Evolutionary conservation across 2,329 filamentous ascomycete genomes (phyloP), one percentile per base, ranked within the genome.

Genomic region (Penicillium brevicompactum): DNA sequence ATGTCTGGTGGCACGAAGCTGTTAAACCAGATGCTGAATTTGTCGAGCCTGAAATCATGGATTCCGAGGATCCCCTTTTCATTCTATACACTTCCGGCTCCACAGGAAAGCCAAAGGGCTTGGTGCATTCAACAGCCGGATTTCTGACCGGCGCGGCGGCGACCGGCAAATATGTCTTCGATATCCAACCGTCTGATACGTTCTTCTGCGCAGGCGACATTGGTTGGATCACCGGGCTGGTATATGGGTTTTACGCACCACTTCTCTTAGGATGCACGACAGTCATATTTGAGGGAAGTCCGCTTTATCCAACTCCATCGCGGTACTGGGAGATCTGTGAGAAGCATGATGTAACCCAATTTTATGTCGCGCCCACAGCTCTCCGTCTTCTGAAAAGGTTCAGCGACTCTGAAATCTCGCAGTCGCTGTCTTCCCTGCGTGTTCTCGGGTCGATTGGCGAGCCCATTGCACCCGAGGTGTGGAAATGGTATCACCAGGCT

Each of bases 161-260:
- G 62, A 96, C 92, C 16, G 92, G 91, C 76, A 97, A 96, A 78
- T 96, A 43, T 24, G 22, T 43, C 10, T 43, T 43, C 14, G 22
- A 43, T 18, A 43, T 43, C 21, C 18, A 22, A 11, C 41, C 18
- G 9, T 11, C 7, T 5, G 18, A 97, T 74, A 92, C 96, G 58
- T 97, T 97, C 71, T 97, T 97, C 82, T 96, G 92, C 67, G 92
- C 91, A 72, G 92, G 92, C 71, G 93, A 97, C 69, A 91, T 97
- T 44, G 93, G 93, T 61, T 97, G 93, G 93, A 96, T 97, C 73
- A 97, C 92, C 24, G 93, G 93, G 14, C 93, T 97, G 77, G 94
- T 91, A 13, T 97, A 97, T 68, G 92, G 96, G 56, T 91, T 97
- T 38, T 97, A 97, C 71, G 90, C 92, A 11, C 93, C 93, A 60